Percentiles rank a stretch among this genome's conserved stretches.
phyloP scores from a whole-genome alignment of 306 rosid species.

The Mimosa bimucronata region DNA sequence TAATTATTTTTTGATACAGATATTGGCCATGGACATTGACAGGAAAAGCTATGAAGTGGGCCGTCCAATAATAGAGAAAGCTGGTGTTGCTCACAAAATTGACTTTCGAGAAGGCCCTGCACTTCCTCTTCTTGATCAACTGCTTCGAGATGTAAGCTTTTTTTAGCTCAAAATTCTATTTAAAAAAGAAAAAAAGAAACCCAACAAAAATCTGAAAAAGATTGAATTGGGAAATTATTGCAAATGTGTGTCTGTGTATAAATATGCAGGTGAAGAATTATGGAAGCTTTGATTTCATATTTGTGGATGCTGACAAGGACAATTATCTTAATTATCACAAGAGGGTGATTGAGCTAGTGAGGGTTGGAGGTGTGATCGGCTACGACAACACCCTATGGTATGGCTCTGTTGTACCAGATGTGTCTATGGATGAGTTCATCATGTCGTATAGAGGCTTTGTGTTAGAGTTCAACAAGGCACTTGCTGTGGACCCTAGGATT shows the following conservation, averaged over 20 bases:
- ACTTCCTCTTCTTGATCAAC: conserved; percentile 73
- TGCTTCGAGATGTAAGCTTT: conserved; percentile 66
- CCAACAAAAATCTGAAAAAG: neutral
- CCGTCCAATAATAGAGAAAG: conserved; percentile 67
- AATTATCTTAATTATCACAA: conserved; percentile 89
- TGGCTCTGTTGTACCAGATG: conserved; percentile 86
- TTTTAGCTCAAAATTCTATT: neutral
- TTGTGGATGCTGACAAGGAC: conserved; percentile 90
- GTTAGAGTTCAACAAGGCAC: conserved; percentile 81
- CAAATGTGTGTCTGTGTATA: conserved; percentile 28
- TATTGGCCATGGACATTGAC: conserved; percentile 92
- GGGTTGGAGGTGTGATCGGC: conserved; percentile 84
- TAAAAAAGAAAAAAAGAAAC: neutral
- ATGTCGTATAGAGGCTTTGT: conserved; percentile 79
- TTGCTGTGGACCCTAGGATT: conserved; percentile 81
- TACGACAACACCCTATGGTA: conserved; percentile 96
- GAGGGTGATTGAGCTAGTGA: conserved; percentile 75
- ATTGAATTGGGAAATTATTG: neutral
- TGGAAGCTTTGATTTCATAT: conserved; percentile 75
- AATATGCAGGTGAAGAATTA: conserved; percentile 62
- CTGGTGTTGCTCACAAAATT: conserved; percentile 86
- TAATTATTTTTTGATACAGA: conserved; percentile 44
- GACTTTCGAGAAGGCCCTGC: conserved; percentile 97
- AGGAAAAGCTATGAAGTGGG: conserved; percentile 84
- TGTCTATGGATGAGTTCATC: conserved; percentile 67